A percentile compares a stretch with the other conserved stretches of the same genome.
phyloP scores from a whole-genome alignment of 2,329 filamentous ascomycete species.

The Penicillium sp. region DNA sequence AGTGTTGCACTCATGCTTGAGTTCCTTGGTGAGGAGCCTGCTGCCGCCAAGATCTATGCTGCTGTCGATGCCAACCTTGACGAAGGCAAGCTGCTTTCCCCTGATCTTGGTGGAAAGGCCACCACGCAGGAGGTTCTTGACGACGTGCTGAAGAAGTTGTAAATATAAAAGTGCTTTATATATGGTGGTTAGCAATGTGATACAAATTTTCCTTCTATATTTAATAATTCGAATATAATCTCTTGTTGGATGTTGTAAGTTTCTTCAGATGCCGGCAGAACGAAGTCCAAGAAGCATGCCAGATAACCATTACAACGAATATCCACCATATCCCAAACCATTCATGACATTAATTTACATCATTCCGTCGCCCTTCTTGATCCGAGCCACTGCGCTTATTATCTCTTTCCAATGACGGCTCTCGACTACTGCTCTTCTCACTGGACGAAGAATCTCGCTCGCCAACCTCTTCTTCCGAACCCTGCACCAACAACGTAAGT shows the following conservation, averaged over 20 bases:
- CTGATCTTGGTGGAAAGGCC: conserved; percentile 84
- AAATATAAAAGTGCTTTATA: conserved; percentile 27
- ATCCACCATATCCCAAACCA: not conserved
- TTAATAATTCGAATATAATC: not conserved
- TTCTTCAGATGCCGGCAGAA: not conserved
- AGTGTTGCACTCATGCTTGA: conserved; percentile 94
- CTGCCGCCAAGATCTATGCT: conserved; percentile 83
- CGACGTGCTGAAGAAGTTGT: conserved; percentile 81
- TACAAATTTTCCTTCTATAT: not conserved
- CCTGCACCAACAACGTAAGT: conserved; percentile 64
- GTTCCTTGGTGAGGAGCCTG: conserved; percentile 82
- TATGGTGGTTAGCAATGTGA: not conserved
- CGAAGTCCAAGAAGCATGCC: no score
- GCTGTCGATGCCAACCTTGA: conserved; percentile 88
- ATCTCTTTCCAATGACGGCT: not conserved
- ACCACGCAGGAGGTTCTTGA: conserved; percentile 81
- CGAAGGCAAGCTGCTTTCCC: conserved; percentile 76
- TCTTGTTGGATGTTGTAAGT: not conserved
- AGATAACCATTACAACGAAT: not conserved
- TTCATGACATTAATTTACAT: not conserved
- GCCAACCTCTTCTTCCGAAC: conserved; percentile 17
- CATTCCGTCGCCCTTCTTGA: not conserved
- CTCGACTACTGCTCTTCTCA: not conserved
- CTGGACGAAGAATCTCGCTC: not conserved
- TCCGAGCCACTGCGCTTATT: not conserved